These are phyloP conservation scores for Talaromyces marneffei DNA, from an alignment of 2,329 filamentous ascomycete species.

Conservation along the genomic window DNA sequence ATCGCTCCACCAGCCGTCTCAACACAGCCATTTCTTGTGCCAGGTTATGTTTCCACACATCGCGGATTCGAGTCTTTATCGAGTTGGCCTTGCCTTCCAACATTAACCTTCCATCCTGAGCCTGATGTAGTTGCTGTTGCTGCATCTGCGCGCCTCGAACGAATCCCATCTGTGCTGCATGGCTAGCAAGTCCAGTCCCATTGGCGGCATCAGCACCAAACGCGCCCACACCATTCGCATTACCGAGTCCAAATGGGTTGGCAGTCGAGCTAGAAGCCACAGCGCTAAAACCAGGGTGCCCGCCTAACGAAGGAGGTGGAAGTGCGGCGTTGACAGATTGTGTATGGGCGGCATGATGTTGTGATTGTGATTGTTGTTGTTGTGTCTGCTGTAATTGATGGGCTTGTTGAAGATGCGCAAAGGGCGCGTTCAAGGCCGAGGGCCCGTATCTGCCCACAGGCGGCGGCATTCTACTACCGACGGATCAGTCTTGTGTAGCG, in stretches of 20 bases:
- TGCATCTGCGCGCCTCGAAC: conserved; percentile 65
- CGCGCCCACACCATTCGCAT: conserved; percentile 52
- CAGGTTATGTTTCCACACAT: conserved; percentile 92
- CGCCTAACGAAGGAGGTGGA: conserved; percentile 54
- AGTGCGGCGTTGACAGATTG: conserved; percentile 45
- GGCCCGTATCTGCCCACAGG: conserved; percentile 54
- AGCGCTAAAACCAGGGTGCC: conserved; percentile 63
- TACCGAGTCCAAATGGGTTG: conserved; percentile 54
- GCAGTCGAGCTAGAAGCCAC: conserved; percentile 60
- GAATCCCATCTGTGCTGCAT: conserved; percentile 84
- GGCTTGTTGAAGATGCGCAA: conserved; percentile 51
- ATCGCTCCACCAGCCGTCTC: conserved; percentile 77
- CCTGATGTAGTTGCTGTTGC: conserved; percentile 48
- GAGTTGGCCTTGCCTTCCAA: conserved; percentile 53
- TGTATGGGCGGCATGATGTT: conserved; percentile 38
- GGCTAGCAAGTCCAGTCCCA: conserved; percentile 70
- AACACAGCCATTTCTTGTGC: conserved; percentile 84
- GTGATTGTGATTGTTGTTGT: conserved; percentile 40
- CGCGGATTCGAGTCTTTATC: conserved; percentile 75
- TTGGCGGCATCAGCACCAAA: conserved; percentile 51
- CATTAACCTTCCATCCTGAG: conserved; percentile 49
- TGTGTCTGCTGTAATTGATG: conserved; percentile 42
- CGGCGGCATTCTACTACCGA: conserved; percentile 49
- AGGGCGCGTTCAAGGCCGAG: conserved; percentile 55
- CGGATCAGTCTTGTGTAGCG: conserved; percentile 15